phyloP scores from a whole-genome alignment of 768 basidiomycete genomes.

The Xerocomus potaroensis region DNA sequence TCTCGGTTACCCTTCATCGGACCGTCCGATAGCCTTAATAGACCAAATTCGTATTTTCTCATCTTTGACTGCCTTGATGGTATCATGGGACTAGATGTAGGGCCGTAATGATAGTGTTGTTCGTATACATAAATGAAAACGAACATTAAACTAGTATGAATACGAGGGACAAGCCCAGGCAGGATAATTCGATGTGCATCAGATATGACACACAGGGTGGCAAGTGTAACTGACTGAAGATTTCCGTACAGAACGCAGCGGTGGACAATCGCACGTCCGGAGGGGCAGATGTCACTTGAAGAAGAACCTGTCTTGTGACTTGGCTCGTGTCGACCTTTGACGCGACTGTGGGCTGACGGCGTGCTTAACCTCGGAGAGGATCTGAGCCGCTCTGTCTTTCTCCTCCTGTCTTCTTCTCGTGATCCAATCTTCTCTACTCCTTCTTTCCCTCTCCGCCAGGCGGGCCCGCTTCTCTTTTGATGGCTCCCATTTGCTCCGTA shows the following conservation, averaged over 20 bases:
- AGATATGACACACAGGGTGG: too few relatives aligned
- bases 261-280: too few relatives aligned
- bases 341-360: conserved; percentile 9
- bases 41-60: too few relatives aligned
- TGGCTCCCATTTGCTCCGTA: conserved; percentile 73
- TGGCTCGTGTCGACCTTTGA: conserved; percentile 22
- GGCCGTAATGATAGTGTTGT: too few relatives aligned
- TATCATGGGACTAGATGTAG: background rate
- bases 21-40: too few relatives aligned
- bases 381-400: conserved; percentile 34
- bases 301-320: conserved; percentile 36
- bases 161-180: too few relatives aligned
- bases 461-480: conserved; percentile 47
- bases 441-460: conserved; percentile 49
- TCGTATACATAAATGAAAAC: background rate
- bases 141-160: background rate
- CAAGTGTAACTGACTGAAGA: too few relatives aligned
- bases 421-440: conserved; percentile 37
- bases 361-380: conserved; percentile 22
- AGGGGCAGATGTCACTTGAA: conserved; percentile 38
- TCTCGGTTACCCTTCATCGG: too few relatives aligned
- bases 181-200: too few relatives aligned
- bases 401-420: conserved; percentile 41
- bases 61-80: background rate
- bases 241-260: too few relatives aligned